phyloP scores from a whole-genome alignment of 371 early-diverging fungal species.

The Actinomucor elegans region DNA sequence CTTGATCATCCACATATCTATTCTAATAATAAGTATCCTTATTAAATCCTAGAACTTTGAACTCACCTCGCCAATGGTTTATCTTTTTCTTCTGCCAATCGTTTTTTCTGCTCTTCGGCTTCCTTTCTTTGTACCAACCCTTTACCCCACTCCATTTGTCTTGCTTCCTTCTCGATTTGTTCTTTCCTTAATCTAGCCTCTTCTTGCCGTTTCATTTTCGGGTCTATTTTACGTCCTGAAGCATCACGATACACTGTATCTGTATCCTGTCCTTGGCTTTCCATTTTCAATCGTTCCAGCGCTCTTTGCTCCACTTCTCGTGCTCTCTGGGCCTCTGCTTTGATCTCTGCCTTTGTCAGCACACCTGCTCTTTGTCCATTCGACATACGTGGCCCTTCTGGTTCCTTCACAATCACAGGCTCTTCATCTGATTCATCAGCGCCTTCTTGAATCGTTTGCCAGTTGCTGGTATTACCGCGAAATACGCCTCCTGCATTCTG shows the following conservation, averaged over 20 bases:
- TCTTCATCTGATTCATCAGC: slow-evolving; percentile 33
- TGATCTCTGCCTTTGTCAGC: slow-evolving; percentile 50
- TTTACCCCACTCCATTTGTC: slow-evolving; percentile 75
- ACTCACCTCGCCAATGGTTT: slow-evolving; percentile 64
- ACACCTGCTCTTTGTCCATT: slow-evolving; percentile 60
- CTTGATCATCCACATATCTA: slow-evolving; percentile 65
- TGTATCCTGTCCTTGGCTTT: slow-evolving; percentile 56
- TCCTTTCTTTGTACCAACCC: slow-evolving; percentile 72
- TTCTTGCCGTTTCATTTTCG: slow-evolving; percentile 64
- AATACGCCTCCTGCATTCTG: slow-evolving; percentile 27
- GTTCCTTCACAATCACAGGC: slow-evolving; percentile 44
- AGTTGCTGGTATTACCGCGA: slow-evolving; percentile 38
- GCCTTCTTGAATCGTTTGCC: slow-evolving; percentile 55
- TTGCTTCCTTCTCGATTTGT: slow-evolving; percentile 65
- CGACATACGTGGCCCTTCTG: slow-evolving; percentile 44
- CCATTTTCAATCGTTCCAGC: slow-evolving; percentile 31
- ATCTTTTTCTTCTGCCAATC: slow-evolving; percentile 57
- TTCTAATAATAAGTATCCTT: background rate
- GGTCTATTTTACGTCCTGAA: slow-evolving; percentile 71
- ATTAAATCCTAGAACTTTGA: background rate
- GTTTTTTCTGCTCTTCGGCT: slow-evolving; percentile 43
- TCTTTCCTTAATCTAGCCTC: slow-evolving; percentile 52
- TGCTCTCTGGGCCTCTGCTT: slow-evolving; percentile 47
- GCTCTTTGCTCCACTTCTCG: slow-evolving; percentile 35
- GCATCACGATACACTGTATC: slow-evolving; percentile 80